These are phyloP conservation scores for Podila epicladia DNA, from an alignment of 192 early-diverging fungal genomes.

Conservation along the genomic window DNA sequence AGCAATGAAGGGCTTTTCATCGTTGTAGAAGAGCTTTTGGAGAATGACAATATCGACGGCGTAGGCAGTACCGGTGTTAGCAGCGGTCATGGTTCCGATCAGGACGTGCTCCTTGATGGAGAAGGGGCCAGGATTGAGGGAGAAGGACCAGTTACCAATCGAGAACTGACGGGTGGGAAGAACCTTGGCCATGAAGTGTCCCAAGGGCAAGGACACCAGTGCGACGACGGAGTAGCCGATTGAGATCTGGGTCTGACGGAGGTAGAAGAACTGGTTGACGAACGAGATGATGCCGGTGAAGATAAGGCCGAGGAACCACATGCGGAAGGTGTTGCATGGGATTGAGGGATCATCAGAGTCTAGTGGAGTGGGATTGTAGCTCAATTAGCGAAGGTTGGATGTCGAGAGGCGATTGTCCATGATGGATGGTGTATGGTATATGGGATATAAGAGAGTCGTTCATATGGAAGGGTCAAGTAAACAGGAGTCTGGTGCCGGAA, in stretches of 20 bases:
- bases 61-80: constrained; percentile 53
- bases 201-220: constrained; percentile 53
- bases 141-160: constrained; percentile 5
- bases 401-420: no score
- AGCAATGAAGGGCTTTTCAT: constrained; percentile 57
- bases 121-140: constrained; percentile 66
- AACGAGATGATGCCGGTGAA: constrained; percentile 4
- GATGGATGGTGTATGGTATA: no score
- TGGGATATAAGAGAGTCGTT: no score
- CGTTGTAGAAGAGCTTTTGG: constrained; percentile 58
- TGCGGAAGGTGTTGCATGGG: no score
- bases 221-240: constrained; percentile 52
- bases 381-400: not conserved
- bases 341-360: constrained; percentile 17
- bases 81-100: constrained; percentile 59
- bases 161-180: constrained; percentile 16
- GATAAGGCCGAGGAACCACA: no score
- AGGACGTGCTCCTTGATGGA: constrained; percentile 68
- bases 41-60: constrained; percentile 60
- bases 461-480: no score
- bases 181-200: constrained; percentile 40
- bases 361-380: not conserved
- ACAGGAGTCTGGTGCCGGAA: not conserved
- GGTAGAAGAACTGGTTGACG: constrained; percentile 60
- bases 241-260: constrained; percentile 47